Percentiles rank a stretch among this genome's conserved stretches.
phyloP scores from a whole-genome alignment of 1,284 basidiomycete genomes.

The Singerocomus inundabilis region DNA sequence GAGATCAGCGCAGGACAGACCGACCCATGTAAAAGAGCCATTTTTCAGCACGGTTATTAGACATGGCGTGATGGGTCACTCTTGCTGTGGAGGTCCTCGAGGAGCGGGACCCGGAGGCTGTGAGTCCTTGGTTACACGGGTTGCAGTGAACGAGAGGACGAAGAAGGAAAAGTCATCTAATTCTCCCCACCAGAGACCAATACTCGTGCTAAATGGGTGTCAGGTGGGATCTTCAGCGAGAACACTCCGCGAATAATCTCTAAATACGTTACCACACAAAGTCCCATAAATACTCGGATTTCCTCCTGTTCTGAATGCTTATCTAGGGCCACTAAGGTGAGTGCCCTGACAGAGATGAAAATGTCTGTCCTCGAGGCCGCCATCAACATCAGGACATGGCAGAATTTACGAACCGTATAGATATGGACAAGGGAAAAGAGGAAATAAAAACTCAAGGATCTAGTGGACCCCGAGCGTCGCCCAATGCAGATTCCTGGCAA shows the following conservation, averaged over 20 bases:
- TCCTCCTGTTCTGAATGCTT: background rate
- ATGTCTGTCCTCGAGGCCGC: slow-evolving; percentile 6
- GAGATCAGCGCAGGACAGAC: slow-evolving; percentile 5
- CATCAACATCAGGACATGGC: slow-evolving; percentile 8
- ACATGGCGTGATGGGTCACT: slow-evolving; percentile 3
- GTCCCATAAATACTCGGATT: background rate
- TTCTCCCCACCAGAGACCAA: slow-evolving; percentile 1
- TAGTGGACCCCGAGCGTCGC: background rate
- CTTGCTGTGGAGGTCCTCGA: slow-evolving; percentile 14
- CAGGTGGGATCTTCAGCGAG: slow-evolving; percentile 1
- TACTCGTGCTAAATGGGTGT: background rate
- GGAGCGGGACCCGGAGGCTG: slow-evolving; percentile 9
- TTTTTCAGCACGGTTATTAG: slow-evolving; percentile 9
- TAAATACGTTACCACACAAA: slow-evolving; percentile 2
- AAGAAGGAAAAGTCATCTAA: slow-evolving; percentile 1
- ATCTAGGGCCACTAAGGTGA: background rate
- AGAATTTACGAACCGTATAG: slow-evolving; percentile 1
- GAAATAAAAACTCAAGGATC: background rate
- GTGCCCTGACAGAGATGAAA: slow-evolving; percentile 11
- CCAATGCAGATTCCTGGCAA: background rate
- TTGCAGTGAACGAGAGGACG: slow-evolving; percentile 3
- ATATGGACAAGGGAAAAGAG: slow-evolving; percentile 11
- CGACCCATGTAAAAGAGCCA: slow-evolving; percentile 10
- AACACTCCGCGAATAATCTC: slow-evolving; percentile 11
- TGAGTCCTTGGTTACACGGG: background rate